Evolutionary conservation across 2,329 filamentous ascomycete species (phyloP).

Genomic region (Xylaria sp.): DNA sequence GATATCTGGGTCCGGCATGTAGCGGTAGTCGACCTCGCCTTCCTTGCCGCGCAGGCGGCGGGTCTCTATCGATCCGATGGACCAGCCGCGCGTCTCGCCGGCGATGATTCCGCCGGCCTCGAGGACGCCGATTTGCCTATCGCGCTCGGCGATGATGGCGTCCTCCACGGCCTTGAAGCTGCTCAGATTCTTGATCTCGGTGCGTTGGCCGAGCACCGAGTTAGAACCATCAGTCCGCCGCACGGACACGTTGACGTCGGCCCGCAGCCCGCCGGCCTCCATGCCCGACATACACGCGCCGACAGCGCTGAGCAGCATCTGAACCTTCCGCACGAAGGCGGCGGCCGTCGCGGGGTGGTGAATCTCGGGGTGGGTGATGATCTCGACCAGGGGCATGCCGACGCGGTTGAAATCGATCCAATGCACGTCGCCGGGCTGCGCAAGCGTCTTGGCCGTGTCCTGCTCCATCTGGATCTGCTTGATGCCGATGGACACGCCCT

Average conservation of each 20-base stretch:
- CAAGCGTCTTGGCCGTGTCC: slow-evolving; percentile 93
- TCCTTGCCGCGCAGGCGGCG: slow-evolving; percentile 88
- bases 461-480: slow-evolving; percentile 98
- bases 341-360: slow-evolving; percentile 89
- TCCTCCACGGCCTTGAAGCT: slow-evolving; percentile 96
- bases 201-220: slow-evolving; percentile 77
- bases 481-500: slow-evolving; percentile 79
- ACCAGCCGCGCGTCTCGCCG: slow-evolving; percentile 94
- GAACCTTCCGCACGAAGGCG: slow-evolving; percentile 88
- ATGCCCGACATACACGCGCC: slow-evolving; percentile 91
- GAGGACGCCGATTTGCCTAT: slow-evolving; percentile 85
- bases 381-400: slow-evolving; percentile 90
- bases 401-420: slow-evolving; percentile 95
- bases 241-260: slow-evolving; percentile 96
- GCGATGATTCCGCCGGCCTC: slow-evolving; percentile 78
- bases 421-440: slow-evolving; percentile 76
- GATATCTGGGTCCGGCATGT: slow-evolving; percentile 97
- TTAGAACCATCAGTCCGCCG: slow-evolving; percentile 62
- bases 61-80: slow-evolving; percentile 84
- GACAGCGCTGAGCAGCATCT: slow-evolving; percentile 80
- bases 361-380: slow-evolving; percentile 91
- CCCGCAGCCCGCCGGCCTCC: slow-evolving; percentile 90
- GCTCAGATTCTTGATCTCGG: slow-evolving; percentile 97
- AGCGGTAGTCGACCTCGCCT: slow-evolving; percentile 96
- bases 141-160: slow-evolving; percentile 89